Evolutionary conservation across 441 rosid genomes (phyloP).

Genomic region (Croton laevigatus): DNA sequence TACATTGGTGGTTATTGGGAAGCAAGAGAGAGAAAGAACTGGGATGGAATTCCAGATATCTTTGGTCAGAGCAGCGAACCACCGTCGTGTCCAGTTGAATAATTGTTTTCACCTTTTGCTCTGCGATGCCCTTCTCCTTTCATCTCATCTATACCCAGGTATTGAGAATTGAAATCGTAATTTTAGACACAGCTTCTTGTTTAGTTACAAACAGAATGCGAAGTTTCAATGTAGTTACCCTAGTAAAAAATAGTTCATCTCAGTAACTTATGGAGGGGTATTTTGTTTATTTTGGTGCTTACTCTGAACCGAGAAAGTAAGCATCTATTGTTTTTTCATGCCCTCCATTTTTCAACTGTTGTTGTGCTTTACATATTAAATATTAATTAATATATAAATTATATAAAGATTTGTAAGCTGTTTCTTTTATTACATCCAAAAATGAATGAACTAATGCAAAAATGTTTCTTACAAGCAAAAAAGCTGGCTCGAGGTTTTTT

Average conservation of each 20-base stretch:
- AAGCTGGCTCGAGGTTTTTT: not conserved
- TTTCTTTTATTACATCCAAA: too few relatives aligned
- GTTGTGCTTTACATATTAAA: not conserved
- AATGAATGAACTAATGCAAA: not conserved
- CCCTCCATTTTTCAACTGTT: not conserved
- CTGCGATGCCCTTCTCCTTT: not conserved
- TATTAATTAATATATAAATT: not conserved
- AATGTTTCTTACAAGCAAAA: not conserved
- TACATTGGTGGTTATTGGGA: slow-evolving; percentile 91
- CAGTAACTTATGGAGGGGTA: not conserved
- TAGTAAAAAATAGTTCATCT: not conserved
- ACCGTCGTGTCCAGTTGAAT: slow-evolving; percentile 28
- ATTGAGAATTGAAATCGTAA: not conserved
- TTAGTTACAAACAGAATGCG: not conserved
- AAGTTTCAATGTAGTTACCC: not conserved
- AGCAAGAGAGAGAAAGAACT: slow-evolving; percentile 62
- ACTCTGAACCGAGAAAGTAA: not conserved
- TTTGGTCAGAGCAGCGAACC: slow-evolving; percentile 55
- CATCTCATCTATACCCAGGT: not conserved
- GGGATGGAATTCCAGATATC: slow-evolving; percentile 69
- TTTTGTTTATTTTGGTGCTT: not conserved
- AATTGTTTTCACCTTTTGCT: not conserved
- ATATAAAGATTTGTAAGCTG: too few relatives aligned
- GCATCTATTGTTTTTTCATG: not conserved
- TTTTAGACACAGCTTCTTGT: not conserved